Evolutionary conservation across 371 early-diverging fungal genomes (phyloP).

Genomic region (Umbelopsis sp.): DNA sequence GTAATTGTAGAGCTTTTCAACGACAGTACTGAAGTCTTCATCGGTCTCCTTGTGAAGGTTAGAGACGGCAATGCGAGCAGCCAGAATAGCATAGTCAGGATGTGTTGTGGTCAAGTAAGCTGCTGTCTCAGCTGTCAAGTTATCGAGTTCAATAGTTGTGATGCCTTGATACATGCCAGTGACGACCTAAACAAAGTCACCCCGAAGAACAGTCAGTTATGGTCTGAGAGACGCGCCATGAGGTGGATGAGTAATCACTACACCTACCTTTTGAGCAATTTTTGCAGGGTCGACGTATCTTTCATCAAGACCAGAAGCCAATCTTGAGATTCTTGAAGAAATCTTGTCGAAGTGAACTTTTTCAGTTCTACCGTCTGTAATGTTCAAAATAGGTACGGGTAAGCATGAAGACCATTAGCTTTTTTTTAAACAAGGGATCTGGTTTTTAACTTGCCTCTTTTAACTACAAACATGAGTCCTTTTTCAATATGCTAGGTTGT

Average conservation of each 20-base stretch:
- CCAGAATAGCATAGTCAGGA: conserved; percentile 97
- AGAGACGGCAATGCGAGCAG: conserved; percentile 97
- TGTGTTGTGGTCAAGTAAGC: conserved; percentile 98
- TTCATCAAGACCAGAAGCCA: conserved; percentile 93
- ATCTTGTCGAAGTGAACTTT: conserved; percentile 93
- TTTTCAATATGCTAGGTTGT: conserved; percentile 3
- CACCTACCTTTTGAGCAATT: conserved; percentile 86
- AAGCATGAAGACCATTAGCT: neutral
- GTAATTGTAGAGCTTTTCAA: conserved; percentile 86
- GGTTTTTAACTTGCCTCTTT: conserved; percentile 59
- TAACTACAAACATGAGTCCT: conserved; percentile 71
- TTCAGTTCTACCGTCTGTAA: conserved; percentile 84
- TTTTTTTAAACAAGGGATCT: neutral
- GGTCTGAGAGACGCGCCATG: neutral
- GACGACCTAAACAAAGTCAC: conserved; percentile 67
- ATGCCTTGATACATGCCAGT: conserved; percentile 97
- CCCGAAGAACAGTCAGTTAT: neutral
- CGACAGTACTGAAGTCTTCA: conserved; percentile 88
- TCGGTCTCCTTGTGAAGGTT: conserved; percentile 98
- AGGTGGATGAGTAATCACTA: neutral
- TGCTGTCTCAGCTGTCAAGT: conserved; percentile 96
- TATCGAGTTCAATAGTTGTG: conserved; percentile 95
- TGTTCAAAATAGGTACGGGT: conserved; percentile 7
- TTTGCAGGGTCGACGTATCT: conserved; percentile 91
- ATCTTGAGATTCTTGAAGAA: conserved; percentile 87